Evolutionary conservation across 768 basidiomycete species (phyloP).

Genomic region (Phlegmacium glaucopus): DNA sequence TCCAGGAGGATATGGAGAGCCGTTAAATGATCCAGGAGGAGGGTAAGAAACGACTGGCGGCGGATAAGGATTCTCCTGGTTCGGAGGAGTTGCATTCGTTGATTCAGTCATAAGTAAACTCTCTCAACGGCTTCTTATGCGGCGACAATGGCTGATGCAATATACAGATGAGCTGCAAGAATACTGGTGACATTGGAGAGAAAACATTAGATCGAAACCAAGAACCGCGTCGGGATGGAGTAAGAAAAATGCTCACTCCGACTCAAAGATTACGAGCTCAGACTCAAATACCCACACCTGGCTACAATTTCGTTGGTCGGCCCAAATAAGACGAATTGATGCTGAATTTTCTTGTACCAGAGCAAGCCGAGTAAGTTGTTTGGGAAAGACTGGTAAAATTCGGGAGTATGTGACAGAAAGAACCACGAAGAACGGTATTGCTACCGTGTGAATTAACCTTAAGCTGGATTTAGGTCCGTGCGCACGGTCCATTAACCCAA

Average conservation of each 20-base stretch:
- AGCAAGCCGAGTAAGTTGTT: background rate
- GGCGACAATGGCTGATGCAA: background rate
- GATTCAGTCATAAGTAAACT: constrained; percentile 31
- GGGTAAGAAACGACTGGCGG: constrained; percentile 29
- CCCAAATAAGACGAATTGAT: background rate
- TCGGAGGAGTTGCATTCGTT: constrained; percentile 22
- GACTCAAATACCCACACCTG: constrained; percentile 28
- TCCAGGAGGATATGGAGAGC: constrained; percentile 28
- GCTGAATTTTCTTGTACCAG: constrained; percentile 2
- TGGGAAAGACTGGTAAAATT: constrained; percentile 2
- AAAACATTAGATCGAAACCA: constrained; percentile 7
- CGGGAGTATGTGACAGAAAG: constrained; percentile 13
- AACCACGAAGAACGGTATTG: constrained; percentile 9
- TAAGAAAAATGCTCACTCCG: constrained; percentile 42
- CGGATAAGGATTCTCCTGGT: constrained; percentile 31
- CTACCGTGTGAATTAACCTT: constrained; percentile 22
- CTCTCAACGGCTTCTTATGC: background rate
- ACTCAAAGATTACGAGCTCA: constrained; percentile 46
- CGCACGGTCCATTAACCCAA: constrained; percentile 17
- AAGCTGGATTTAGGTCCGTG: constrained; percentile 10
- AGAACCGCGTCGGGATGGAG: constrained; percentile 14
- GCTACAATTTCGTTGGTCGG: background rate
- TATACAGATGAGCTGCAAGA: background rate
- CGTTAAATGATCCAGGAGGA: constrained; percentile 27
- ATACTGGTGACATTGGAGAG: constrained; percentile 7